Conservation (phyloP, 495 filamentous ascomycete species). For the Penicillium soppii region DNA sequence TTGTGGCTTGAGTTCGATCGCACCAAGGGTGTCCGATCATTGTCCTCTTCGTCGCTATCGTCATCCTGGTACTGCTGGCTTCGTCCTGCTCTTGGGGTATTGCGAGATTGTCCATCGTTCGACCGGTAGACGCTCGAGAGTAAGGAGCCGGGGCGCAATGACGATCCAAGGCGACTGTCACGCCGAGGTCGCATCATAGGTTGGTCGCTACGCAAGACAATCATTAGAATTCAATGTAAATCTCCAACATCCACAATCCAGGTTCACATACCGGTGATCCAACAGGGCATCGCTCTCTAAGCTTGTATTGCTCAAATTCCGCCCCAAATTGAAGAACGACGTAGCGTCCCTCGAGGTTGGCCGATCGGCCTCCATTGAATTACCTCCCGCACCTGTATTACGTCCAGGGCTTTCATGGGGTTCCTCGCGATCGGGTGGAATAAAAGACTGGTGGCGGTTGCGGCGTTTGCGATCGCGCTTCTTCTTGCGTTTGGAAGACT, state of each 20-base stretch:
- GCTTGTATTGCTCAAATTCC: conserved; percentile 73
- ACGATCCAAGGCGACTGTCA: conserved; percentile 50
- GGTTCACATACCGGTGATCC: conserved; percentile 66
- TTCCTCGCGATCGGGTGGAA: conserved; percentile 26
- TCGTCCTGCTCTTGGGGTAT: conserved; percentile 30
- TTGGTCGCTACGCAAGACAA: conserved; percentile 55
- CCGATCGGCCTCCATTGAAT: conserved; percentile 30
- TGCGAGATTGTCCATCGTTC: conserved; percentile 23
- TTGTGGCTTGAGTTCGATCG: conserved; percentile 20
- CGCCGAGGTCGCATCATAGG: conserved; percentile 68
- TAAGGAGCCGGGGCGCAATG: conserved; percentile 45
- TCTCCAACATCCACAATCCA: neutral
- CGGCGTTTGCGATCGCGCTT: conserved; percentile 41
- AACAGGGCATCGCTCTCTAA: conserved; percentile 77
- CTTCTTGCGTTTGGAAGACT: conserved; percentile 38
- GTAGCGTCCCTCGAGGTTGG: conserved; percentile 27
- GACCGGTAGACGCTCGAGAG: conserved; percentile 25
- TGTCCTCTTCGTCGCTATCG: conserved; percentile 52
- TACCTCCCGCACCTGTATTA: conserved; percentile 22
- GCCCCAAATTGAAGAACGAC: conserved; percentile 58
- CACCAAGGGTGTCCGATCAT: conserved; percentile 45
- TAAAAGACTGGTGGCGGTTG: conserved; percentile 42
- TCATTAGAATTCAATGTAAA: conserved; percentile 7
- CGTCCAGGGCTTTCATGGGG: conserved; percentile 22
- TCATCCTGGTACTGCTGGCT: conserved; percentile 29